Base-by-base conservation (phyloP, 2,329 filamentous ascomycete species). In the Pseudocercospora macadamiae region DNA sequence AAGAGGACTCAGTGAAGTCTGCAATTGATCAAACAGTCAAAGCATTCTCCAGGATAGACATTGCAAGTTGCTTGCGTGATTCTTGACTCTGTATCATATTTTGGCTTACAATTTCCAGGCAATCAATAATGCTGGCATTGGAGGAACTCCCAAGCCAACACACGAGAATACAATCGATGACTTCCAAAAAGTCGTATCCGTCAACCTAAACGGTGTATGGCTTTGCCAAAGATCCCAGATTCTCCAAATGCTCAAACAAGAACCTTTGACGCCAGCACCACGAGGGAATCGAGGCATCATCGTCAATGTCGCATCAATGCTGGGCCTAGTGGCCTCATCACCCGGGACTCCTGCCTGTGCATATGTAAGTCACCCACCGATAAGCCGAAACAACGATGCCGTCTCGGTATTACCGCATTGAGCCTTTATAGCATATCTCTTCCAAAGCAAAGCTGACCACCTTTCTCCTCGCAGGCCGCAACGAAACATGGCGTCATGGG, bases 81-180 rank as follows among this genome's bases (percentile, higher is more conserved):
- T 14, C 4, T 12, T 19, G 1, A 42, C 1, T 3, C 37, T 19
- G 6, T 19, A 21, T 21, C 36, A 9, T 16, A 37, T 3, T 18
- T 18, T 14, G 9, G 28, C 28, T 32, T 6, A 32, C 28, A 12
- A 12, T 12, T 3, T 47, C 9, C 23, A 47, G 42, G 74, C 88
- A 0, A 74, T 88, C 49, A 88, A 88, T 67, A 85, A 84, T 60
- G 86, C 88, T 1, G 86, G 86, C 0, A 76, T 88, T 18, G 75
- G 77, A 5, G 86, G 85, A 0, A 76, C 25, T 66, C 14, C 69
- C 70, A 1, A 44, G 6, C 60, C 44, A 10, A 84, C 82, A 0
- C 77, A 83, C 55, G 75, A 83, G 56, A 66, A 77, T 37, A 70
- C 73, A 1, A 73, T 80, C 51, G 73, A 74, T 1, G 80, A 83